Conservation (phyloP, 164 flowering plant genomes). For the Cinnamomum chago region DNA sequence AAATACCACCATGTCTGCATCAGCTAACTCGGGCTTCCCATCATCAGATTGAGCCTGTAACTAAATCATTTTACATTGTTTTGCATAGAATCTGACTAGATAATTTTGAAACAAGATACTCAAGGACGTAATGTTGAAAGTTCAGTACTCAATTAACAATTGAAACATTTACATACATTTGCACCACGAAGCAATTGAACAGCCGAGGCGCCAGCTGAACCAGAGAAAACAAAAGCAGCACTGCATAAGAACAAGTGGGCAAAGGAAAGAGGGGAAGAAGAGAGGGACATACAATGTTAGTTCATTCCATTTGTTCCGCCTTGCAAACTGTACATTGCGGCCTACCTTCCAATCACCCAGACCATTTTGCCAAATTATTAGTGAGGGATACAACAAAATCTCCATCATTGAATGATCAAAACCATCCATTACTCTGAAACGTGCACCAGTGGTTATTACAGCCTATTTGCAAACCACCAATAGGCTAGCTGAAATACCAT, state of each 20-base stretch:
- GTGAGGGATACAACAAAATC: background rate
- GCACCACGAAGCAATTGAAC: constrained; percentile 44
- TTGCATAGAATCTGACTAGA: background rate
- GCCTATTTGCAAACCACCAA: background rate
- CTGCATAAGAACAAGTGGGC: background rate
- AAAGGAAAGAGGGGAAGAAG: constrained; percentile 24
- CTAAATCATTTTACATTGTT: background rate
- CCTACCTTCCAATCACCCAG: background rate
- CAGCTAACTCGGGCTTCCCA: constrained; percentile 69
- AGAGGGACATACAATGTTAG: constrained; percentile 37
- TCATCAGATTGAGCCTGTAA: constrained; percentile 38
- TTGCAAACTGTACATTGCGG: background rate
- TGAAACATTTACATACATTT: constrained; percentile 46
- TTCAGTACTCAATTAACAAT: background rate
- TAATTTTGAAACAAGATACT: background rate
- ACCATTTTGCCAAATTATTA: background rate
- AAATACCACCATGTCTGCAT: constrained; percentile 89
- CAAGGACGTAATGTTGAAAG: background rate
- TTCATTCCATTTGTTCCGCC: background rate
- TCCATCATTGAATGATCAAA: background rate
- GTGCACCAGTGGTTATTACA: no score
- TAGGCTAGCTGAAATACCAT: background rate
- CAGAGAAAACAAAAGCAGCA: constrained; percentile 17
- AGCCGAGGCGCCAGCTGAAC: constrained; percentile 73
- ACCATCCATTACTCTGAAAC: background rate